phyloP scores from a whole-genome alignment of 257 asterid genomes.

The Plantago ovata region DNA sequence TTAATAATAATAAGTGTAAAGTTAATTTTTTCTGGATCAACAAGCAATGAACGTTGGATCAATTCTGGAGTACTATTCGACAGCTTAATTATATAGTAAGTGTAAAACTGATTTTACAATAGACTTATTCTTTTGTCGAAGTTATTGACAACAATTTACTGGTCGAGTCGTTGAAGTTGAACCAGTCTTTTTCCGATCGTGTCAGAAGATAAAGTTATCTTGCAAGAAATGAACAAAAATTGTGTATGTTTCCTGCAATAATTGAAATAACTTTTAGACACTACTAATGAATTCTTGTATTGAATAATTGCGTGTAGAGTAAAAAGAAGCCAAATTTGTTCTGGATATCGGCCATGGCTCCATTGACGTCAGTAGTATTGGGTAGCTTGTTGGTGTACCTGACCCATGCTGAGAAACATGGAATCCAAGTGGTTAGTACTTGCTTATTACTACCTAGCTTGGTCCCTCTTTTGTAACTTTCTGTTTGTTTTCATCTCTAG shows the following conservation, averaged over 20 bases:
- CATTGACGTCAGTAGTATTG: constrained; percentile 69
- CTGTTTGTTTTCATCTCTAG: background rate
- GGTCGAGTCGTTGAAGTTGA: too few relatives aligned
- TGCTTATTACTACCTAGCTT: background rate
- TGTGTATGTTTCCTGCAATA: background rate
- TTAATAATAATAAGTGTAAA: too few relatives aligned
- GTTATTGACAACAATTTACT: too few relatives aligned
- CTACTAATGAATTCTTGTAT: background rate
- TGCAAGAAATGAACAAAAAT: background rate
- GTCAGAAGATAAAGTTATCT: background rate
- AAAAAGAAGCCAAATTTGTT: constrained; percentile 63
- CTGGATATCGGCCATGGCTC: constrained; percentile 97
- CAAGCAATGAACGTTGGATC: too few relatives aligned
- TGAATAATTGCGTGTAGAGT: constrained; percentile 60
- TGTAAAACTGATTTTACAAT: too few relatives aligned
- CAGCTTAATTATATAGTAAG: too few relatives aligned
- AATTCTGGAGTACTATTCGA: too few relatives aligned
- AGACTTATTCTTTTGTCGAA: too few relatives aligned
- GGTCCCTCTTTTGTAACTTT: constrained; percentile 1
- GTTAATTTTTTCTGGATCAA: too few relatives aligned
- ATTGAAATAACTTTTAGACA: background rate
- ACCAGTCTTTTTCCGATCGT: too few relatives aligned
- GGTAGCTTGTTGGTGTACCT: constrained; percentile 74
- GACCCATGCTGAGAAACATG: constrained; percentile 88
- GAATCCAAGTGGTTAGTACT: constrained; percentile 81